Evolutionary conservation across 176 grass and related monocot genomes (phyloP), one percentile per base, ranked within the genome.

Genomic region (Hordeum marinum): DNA sequence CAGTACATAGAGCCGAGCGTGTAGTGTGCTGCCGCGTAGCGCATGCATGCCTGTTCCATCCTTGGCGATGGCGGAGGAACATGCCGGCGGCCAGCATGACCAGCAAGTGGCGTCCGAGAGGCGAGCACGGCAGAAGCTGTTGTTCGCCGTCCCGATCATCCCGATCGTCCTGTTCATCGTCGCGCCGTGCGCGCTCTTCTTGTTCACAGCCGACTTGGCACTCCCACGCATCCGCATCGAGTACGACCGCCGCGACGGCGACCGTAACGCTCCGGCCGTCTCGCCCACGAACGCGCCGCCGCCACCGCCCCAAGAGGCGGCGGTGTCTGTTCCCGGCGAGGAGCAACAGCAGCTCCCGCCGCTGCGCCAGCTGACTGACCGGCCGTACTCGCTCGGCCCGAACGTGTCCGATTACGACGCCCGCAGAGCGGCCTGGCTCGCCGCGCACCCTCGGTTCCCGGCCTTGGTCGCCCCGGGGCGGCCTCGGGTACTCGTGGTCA

Each of bases 401-500:
- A 86, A 81, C 69, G 86, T 95, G 69, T 54, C 72, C 6, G 84
- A 87, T 50, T 95, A 91, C 89, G 93, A 98, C 78, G 79, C 67
- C 24, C 50, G 90, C 70, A 82, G 91, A 46, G 75, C 82, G 21
- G 20, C 52, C 13, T 98, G 93, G 96, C 93, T 98, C 5, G 20
- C 9, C 7, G 82, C 70, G 14, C 78, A 98, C 83, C 83, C 83
- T 3, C 40, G 61, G 11, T 95, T 94, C 84, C 91, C 89, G 24
- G 83, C 85, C n/a, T 81, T 67, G 18, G 71, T 90, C 4, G 34
- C 80, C 10, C 72, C 65, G 54, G 84, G 70, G 1, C 77, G 94
- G 58, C 91, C 96, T 5, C 87, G 93, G 11, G 91, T 95, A 48
- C 89, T 98, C 10, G 75, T 98, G 21, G 91, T 98, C 39, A 98